A percentile compares a stretch with the other conserved stretches of the same genome.
Evolutionary conservation across 1,284 basidiomycete genomes (phyloP).

Genomic region (Farysia itapuensis): DNA sequence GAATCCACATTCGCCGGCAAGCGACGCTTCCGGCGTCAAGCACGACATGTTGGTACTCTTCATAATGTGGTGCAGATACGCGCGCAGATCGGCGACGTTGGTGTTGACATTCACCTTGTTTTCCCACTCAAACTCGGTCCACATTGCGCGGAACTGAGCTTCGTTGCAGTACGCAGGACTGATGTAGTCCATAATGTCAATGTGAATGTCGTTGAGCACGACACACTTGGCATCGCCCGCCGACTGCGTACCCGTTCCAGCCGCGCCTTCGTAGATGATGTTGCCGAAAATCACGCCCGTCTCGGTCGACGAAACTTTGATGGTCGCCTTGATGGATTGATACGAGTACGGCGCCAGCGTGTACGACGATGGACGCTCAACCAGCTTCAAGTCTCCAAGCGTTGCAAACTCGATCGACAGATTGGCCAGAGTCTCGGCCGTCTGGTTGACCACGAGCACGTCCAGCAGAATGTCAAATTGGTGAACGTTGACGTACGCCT

Average conservation of each 20-base stretch:
- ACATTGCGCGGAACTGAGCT: slow-evolving; percentile 81
- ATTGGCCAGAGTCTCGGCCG: slow-evolving; percentile 89
- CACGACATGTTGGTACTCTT: slow-evolving; percentile 94
- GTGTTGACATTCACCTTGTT: slow-evolving; percentile 92
- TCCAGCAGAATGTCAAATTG: slow-evolving; percentile 94
- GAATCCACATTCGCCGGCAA: slow-evolving; percentile 90
- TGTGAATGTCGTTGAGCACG: slow-evolving; percentile 94
- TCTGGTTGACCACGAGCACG: slow-evolving; percentile 96
- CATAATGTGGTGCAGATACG: slow-evolving; percentile 78
- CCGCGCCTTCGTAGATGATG: slow-evolving; percentile 79
- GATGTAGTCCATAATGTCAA: slow-evolving; percentile 99
- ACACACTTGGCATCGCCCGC: slow-evolving; percentile 68
- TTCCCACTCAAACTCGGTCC: slow-evolving; percentile 99
- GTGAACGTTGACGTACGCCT: slow-evolving; percentile 96
- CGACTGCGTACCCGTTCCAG: slow-evolving; percentile 40
- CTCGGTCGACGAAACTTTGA: slow-evolving; percentile 84
- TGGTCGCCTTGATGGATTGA: slow-evolving; percentile 98
- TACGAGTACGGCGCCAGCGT: slow-evolving; percentile 94
- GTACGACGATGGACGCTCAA: slow-evolving; percentile 88
- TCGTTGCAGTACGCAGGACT: slow-evolving; percentile 95
- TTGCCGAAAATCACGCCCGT: slow-evolving; percentile 98
- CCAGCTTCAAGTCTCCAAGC: slow-evolving; percentile 92
- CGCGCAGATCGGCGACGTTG: slow-evolving; percentile 74
- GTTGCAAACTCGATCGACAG: slow-evolving; percentile 97
- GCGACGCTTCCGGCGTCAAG: slow-evolving; percentile 87